Conservation (phyloP, 192 early-diverging fungal species). For the Phycomyces blakesleeanus region DNA sequence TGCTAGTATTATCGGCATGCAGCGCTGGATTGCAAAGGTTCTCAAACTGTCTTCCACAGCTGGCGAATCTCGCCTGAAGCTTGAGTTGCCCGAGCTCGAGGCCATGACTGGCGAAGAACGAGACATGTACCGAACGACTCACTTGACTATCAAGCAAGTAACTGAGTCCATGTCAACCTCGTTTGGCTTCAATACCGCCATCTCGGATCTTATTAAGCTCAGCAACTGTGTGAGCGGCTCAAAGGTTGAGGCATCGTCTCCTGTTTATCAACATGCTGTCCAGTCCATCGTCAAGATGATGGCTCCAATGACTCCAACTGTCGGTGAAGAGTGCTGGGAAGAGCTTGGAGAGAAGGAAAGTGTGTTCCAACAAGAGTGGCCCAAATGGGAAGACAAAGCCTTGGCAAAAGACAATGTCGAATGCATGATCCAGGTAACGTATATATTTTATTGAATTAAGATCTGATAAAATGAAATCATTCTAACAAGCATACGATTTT, state of each 20-base stretch:
- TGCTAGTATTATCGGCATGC: conserved; percentile 87
- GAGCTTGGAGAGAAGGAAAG: conserved; percentile 25
- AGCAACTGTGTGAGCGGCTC: conserved; percentile 36
- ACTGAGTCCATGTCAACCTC: conserved; percentile 28
- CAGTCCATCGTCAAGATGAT: conserved; percentile 64
- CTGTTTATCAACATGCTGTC: conserved; percentile 52
- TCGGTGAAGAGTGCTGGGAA: conserved; percentile 77
- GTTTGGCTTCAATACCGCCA: conserved; percentile 73
- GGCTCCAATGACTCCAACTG: conserved; percentile 66
- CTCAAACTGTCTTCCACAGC: conserved; percentile 22
- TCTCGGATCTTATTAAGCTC: conserved; percentile 82
- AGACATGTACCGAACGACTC: conserved; percentile 47
- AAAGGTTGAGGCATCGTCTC: conserved; percentile 23
- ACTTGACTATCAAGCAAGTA: conserved; percentile 58
- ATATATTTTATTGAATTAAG: background rate
- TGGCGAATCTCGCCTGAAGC: background rate
- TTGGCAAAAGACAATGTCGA: conserved; percentile 48
- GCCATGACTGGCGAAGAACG: conserved; percentile 45
- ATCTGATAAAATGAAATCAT: too few relatives aligned
- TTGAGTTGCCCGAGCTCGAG: background rate
- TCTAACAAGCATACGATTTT: background rate
- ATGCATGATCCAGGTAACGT: conserved; percentile 49
- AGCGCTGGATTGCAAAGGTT: conserved; percentile 73
- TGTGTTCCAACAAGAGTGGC: conserved; percentile 60
- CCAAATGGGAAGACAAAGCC: conserved; percentile 46